Evolutionary conservation across 225 moss, liverwort and hornwort genomes (phyloP), one percentile per base, ranked within the genome.

Genomic region (Pseudoscleropodium purum): DNA sequence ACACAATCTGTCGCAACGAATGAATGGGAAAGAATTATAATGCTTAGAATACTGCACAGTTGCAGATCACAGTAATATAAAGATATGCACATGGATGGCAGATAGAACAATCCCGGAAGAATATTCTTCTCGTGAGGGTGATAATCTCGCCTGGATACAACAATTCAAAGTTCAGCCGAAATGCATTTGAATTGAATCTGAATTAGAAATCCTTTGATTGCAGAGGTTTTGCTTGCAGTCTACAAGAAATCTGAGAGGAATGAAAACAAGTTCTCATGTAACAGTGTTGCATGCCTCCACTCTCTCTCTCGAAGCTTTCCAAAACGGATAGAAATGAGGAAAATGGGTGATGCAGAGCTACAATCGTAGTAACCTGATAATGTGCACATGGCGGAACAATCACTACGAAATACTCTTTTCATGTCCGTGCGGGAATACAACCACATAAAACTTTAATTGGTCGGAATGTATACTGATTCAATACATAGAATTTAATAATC

Each of bases 161-260:
- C 9, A 4, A 11, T 75, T 54, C 34, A 23, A 52, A 21, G 13
- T 9, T 54, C 15, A 15, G 36, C 16, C 10, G 3, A 15, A 15
- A 24, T 3, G 1, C 25, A 10, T 37, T 54, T 24, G 0, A 6
- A 16, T 5, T 36, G 0, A 9, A 52, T 23, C 2, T 5, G 15
- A 8, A 36, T 36, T 34, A 66, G 24, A 86, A 21, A 8, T 66
- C 1, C 0, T 41, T 0, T 13, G 2, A 13, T 13, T 81, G 41
- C 59, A 20, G 6, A 21, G 9, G 20, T 8, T 60, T 31, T 15
- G 9, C 6, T n/a, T 26, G 1, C 26, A 57, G 4, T 27, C 1
- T 56, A 25, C 10, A 27, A 18, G 4, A 57, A n/a, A 26, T 37
- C 7, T 17, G 79, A 37, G 21, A 24, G 26, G 15, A n/a, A n/a